Conservation (phyloP, 1,284 basidiomycete species). For the Quambalaria eucalypti region DNA sequence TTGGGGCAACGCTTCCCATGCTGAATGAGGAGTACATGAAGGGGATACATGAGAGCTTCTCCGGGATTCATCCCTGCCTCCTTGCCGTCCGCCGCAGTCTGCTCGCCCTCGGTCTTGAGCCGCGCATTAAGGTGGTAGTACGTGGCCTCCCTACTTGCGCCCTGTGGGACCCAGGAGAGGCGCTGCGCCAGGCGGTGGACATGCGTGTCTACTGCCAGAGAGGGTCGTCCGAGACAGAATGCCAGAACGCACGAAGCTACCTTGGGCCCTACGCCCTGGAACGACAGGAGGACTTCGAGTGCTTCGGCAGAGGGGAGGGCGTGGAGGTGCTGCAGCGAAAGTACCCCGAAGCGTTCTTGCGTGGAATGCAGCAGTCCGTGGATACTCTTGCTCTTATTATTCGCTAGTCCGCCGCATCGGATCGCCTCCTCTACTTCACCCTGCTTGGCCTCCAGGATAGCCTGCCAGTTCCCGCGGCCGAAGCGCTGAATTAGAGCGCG, state of each 20-base stretch:
- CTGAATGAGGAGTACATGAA: slow-evolving; percentile 63
- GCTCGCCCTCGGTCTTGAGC: slow-evolving; percentile 57
- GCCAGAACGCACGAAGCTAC: slow-evolving; percentile 66
- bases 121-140: slow-evolving; percentile 63
- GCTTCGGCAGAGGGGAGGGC: slow-evolving; percentile 55
- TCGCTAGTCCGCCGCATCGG: slow-evolving; percentile 62
- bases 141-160: slow-evolving; percentile 48
- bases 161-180: slow-evolving; percentile 63
- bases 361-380: slow-evolving; percentile 10
- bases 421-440: slow-evolving; percentile 58
- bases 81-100: too few species aligned
- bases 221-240: slow-evolving; percentile 64
- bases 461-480: slow-evolving; percentile 58
- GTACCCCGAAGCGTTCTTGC: slow-evolving; percentile 20
- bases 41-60: slow-evolving; percentile 62
- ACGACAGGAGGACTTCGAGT: slow-evolving; percentile 53
- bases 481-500: slow-evolving; percentile 56
- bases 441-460: slow-evolving; percentile 55
- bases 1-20: slow-evolving; percentile 52
- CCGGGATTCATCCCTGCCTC: too few species aligned
- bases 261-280: slow-evolving; percentile 63
- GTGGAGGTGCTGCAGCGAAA: slow-evolving; percentile 50
- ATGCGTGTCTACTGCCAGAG: slow-evolving; percentile 70
- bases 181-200: slow-evolving; percentile 56
- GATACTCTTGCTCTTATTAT: slow-evolving; percentile 64